These are phyloP conservation scores for Drechslera avenae DNA, from an alignment of 2,329 filamentous ascomycete genomes.

Conservation along the genomic window DNA sequence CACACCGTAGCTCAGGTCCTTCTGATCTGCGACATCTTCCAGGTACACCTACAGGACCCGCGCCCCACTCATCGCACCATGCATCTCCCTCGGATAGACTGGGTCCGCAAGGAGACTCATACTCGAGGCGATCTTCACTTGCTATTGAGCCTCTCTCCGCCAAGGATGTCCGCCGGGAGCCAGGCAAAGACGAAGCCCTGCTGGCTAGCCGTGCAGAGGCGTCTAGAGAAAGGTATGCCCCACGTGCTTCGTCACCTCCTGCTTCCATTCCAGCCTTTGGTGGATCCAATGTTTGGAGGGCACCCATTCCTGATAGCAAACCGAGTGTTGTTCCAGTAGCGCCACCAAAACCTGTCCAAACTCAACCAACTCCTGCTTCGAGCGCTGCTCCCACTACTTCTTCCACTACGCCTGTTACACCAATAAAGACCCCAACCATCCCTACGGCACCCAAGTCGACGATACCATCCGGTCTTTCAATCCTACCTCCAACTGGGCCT, in stretches of 20 bases:
- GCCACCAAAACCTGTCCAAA: constrained; percentile 33
- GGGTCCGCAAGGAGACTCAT: constrained; percentile 40
- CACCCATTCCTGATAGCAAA: constrained; percentile 46
- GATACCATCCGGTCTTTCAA: constrained; percentile 45
- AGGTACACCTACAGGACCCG: constrained; percentile 41
- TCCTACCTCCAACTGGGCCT: constrained; percentile 49
- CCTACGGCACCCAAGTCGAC: constrained; percentile 40
- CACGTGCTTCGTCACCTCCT: constrained; percentile 58
- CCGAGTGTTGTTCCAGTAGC: constrained; percentile 27
- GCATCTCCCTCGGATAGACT: constrained; percentile 41
- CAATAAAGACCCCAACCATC: constrained; percentile 23
- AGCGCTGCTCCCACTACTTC: constrained; percentile 19
- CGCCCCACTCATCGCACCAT: constrained; percentile 42
- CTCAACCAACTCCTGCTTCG: constrained; percentile 17
- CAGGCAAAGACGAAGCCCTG: constrained; percentile 52
- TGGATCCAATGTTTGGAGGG: constrained; percentile 53
- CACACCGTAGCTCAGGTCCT: constrained; percentile 35
- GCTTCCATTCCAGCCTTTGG: constrained; percentile 64
- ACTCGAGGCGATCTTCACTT: constrained; percentile 45
- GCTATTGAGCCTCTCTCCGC: constrained; percentile 40
- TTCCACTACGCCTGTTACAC: constrained; percentile 21
- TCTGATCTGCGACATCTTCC: constrained; percentile 41
- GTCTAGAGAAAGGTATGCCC: constrained; percentile 53
- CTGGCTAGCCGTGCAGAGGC: constrained; percentile 54
- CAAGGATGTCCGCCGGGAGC: constrained; percentile 47